A percentile compares a stretch with the other conserved stretches of the same genome.
phyloP scores from a whole-genome alignment of 345 rosid genomes.

The Diplotaxis tenuifolia region DNA sequence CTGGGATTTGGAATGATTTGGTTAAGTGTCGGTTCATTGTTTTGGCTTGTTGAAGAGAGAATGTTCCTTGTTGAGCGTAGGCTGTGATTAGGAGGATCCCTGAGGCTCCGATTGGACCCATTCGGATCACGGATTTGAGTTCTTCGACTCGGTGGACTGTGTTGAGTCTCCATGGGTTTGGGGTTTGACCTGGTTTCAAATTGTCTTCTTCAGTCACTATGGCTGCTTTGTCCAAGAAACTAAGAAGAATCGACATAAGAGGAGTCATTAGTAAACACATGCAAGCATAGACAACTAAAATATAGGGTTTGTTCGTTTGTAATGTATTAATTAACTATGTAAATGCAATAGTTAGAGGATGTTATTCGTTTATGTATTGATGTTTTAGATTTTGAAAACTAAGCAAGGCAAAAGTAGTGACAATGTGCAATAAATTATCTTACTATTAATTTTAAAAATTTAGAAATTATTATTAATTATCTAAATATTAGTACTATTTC shows the following conservation, averaged over 20 bases:
- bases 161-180: constrained; percentile 68
- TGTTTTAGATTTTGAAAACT: not conserved
- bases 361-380: not conserved
- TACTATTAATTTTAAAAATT: too few species aligned
- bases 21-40: constrained; percentile 76
- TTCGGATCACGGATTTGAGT: constrained; percentile 69
- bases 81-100: constrained; percentile 80
- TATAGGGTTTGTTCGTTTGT: not conserved
- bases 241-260: constrained; percentile 1
- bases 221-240: constrained; percentile 84
- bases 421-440: not conserved
- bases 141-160: constrained; percentile 90
- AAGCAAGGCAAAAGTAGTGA: not conserved
- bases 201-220: constrained; percentile 56
- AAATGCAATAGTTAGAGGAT: not conserved
- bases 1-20: constrained; percentile 64
- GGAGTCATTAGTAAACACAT: not conserved
- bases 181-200: constrained; percentile 42
- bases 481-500: too few species aligned
- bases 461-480: too few species aligned
- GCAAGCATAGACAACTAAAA: not conserved
- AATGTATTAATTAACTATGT: not conserved
- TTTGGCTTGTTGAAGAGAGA: constrained; percentile 83
- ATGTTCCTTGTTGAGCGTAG: constrained; percentile 79
- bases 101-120: constrained; percentile 89